Evolutionary conservation across 1,284 basidiomycete genomes (phyloP), one percentile per base, ranked within the genome.

Genomic region (Paramarasmius palmivorus): DNA sequence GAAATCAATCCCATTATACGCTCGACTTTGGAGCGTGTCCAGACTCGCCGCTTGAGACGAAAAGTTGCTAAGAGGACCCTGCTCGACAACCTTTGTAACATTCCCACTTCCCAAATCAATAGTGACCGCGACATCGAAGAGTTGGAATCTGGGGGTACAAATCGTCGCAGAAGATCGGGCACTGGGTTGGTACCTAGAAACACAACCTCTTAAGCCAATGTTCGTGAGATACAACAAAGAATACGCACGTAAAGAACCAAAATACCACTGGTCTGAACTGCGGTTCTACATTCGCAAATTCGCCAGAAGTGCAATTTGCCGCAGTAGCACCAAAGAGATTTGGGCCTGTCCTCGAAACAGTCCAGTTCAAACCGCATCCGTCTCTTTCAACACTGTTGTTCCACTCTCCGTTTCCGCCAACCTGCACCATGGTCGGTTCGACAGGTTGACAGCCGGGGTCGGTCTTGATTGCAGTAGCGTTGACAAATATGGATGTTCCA

Each of bases 1-100:
- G 63, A 82, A 82, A 37, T 68, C 64, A 39, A 80, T 67, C 0
- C 80, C 81, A 56, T 83, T 83, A 63, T 81, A 81, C 4, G 78
- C 75, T 12, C 65, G 66, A 6, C 76, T 76, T 42, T 72, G 61
- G 34, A 81, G 60, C 4, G 77, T 76, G 78, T 38, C 79, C 51
- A 52, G 49, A 37, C 8, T 38, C 34, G 3, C n/a, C 25, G 17
- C 20, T 17, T 37, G 19, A 7, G 8, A 37, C 15, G 22, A 12
- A 19, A 22, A n/a, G 20, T 77, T 79, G 74, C 49, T 47, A 26
- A 55, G 37, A 38, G 54, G 54, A 6, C 29, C 29, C 12, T 32
- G 29, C 29, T 32, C 29, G 29, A 32, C 29, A 6, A 32, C 29
- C 12, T 62, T 50, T 5, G 77, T 77, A n/a, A 79, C 45, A 49